Evolutionary conservation across 169 alveolate genomes (phyloP), one percentile per base, ranked within the genome.

Genomic region (Cryptosporidium canis): DNA sequence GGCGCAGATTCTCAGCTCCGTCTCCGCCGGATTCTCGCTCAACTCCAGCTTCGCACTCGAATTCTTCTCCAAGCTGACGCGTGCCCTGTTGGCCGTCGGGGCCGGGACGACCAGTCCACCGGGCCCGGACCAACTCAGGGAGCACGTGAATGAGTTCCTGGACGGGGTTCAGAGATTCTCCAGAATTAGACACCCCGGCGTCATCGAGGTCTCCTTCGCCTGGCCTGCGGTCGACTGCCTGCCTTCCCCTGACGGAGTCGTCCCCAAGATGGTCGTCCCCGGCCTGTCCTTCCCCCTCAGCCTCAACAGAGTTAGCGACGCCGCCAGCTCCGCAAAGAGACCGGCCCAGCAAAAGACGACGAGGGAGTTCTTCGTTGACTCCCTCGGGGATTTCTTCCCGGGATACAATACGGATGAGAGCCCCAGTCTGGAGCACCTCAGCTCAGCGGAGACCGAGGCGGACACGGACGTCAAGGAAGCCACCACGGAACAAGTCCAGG

Each of bases 281-380:
- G 84, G 84, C 14, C 47, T 70, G 8, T 24, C 84, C n/a, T 70
- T 70, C 55, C 84, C 84, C 31, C 16, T 70, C 6, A 4, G 37
- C 9, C 33, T 70, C 6, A 55, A 70, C 3, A 51, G 33, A 2
- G 24, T 51, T 3, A 7, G 63, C 24, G 9, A 33, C 63, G 24
- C 3, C 14, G 63, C 24, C 65, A 24, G 41, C 5, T 1, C 11
- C 6, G 61, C 29, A 31, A 37, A 16, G 6, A 11, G 24, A 1
- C 6, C 56, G 1, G 31, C 58, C 24, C 14, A 16, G 4, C 1
- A 27, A 51, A 4, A 27, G 16, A 41, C 5, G 7, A 51, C 63
- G 4, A 51, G 0, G 37, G 35, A 51, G 24, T 3, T 51, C 3
- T 0, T 51, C 1, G 24, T 51, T n/a, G 63, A 51, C 8, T 51